Base-by-base conservation (phyloP, 306 rosid species). In the Argentina anserina region DNA sequence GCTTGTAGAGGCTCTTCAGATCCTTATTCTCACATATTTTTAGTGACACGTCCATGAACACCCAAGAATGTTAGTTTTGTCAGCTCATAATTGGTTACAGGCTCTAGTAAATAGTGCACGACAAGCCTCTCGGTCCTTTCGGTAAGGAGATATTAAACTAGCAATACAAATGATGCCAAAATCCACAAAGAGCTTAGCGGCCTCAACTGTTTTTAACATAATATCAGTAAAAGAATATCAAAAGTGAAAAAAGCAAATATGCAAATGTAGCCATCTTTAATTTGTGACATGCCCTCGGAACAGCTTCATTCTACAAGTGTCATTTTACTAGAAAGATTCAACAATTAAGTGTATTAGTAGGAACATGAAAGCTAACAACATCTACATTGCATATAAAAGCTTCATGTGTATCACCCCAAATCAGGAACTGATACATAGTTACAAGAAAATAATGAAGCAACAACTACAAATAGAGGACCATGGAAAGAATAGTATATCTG, bases 131-230 rank as follows among this genome's bases (percentile, higher is more conserved):
- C 99, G 85, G 69, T 94, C 96, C 80, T n/a, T n/a, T 80, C 64
- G 85, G 82, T 89, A 94, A 37, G 99, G 99, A 70, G 99, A 91
- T 82, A 94, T 94, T 78, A 94, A 85, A 76, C 99, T 89, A 61
- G 96, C 85, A 76, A 91, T 87, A 84, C 99, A 91, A 83, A 94
- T 91, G 75, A 88, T 58, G 70, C 99, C 97, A 67, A 97, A 91
- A 91, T 94, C 99, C 47, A 97, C 96, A 81, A 94, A 88, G 47
- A 94, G 92, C 87, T 89, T 94, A 75, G 99, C 97, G 40, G 91
- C 99, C 87, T 94, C 97, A 37, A 96, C 99, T 94, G 23, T 28
- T 67, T 60, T 47, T 69, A 55, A 40, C 46, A 71, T 55, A 55
- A 53, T 39, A 71, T 71, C 67, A 47, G 43, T 7, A 58, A 49